A percentile compares a stretch with the other conserved stretches of the same genome.
These are phyloP conservation scores for Russula brevipes DNA, from an alignment of 768 basidiomycete species.

Conservation along the genomic window DNA sequence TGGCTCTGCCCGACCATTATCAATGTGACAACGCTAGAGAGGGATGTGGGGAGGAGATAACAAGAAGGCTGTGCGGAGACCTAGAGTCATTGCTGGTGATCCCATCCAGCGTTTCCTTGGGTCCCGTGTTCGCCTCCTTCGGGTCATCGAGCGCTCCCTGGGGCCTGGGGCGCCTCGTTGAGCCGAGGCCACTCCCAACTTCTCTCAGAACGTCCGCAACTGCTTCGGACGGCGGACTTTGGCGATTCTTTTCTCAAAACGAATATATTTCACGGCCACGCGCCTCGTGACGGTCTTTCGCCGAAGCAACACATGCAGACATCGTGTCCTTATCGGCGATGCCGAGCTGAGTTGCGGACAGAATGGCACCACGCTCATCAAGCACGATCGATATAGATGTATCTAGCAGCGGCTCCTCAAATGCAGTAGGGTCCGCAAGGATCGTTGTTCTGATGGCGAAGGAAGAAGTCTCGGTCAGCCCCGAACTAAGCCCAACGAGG, in stretches of 20 bases:
- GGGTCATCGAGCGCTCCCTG: neutral
- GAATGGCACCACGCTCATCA: slow-evolving; percentile 44
- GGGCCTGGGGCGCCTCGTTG: neutral
- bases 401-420: slow-evolving; percentile 83
- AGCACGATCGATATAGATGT: slow-evolving; percentile 62
- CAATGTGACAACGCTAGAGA: neutral
- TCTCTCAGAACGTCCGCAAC: neutral
- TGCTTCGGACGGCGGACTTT: neutral
- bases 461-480: neutral
- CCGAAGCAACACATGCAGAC: slow-evolving; percentile 37
- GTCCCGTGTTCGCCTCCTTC: slow-evolving; percentile 11
- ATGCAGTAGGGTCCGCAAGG: slow-evolving; percentile 80
- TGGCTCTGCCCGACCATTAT: slow-evolving; percentile 36
- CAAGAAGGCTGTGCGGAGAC: slow-evolving; percentile 4
- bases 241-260: slow-evolving; percentile 5
- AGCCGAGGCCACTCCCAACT: neutral
- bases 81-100: neutral
- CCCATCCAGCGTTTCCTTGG: neutral
- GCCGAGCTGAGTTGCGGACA: slow-evolving; percentile 54
- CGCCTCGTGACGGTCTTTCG: slow-evolving; percentile 27
- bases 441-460: slow-evolving; percentile 48
- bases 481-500: neutral
- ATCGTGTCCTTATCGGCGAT: slow-evolving; percentile 36
- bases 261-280: slow-evolving; percentile 21
- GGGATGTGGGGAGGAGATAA: neutral